These are phyloP conservation scores for Rhodomyrtus psidioides DNA, from an alignment of 441 rosid genomes.

Conservation along the genomic window DNA sequence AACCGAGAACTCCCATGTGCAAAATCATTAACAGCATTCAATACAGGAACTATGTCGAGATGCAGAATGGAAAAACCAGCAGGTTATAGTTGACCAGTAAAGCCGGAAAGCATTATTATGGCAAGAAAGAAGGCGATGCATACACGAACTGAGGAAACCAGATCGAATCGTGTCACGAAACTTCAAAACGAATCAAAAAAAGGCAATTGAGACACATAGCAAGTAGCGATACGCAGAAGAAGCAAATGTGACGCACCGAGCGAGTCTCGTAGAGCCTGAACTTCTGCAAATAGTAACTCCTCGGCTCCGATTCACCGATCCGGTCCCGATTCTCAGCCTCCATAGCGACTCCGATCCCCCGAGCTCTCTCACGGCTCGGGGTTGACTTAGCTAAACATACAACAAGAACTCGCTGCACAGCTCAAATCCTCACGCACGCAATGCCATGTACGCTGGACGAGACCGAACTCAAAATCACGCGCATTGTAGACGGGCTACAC, in stretches of 20 bases:
- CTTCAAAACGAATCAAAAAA: not conserved
- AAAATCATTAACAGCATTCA: not conserved
- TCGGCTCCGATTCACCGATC: slow-evolving; percentile 17
- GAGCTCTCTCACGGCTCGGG: slow-evolving; percentile 3
- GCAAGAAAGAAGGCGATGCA: not conserved
- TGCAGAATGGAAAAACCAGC: not conserved
- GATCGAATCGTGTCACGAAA: not conserved
- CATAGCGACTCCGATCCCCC: slow-evolving; percentile 1
- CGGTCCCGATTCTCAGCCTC: slow-evolving; percentile 21
- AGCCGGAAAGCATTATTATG: not conserved
- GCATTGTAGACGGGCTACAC: not conserved
- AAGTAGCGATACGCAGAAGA: not conserved
- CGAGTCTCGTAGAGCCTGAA: slow-evolving; percentile 69
- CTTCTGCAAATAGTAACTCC: slow-evolving; percentile 39
- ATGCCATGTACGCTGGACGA: not conserved
- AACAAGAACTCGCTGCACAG: not conserved
- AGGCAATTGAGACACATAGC: not conserved
- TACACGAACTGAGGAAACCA: not conserved
- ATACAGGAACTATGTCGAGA: not conserved
- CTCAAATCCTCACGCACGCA: not conserved
- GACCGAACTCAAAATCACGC: not conserved
- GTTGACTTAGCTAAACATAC: slow-evolving; percentile 7
- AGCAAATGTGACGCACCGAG: slow-evolving; percentile 30
- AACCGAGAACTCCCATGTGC: not conserved
- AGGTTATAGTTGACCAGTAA: not conserved